Evolutionary conservation across 768 basidiomycete species (phyloP).

Genomic region (Hygrophorus pudorinus): DNA sequence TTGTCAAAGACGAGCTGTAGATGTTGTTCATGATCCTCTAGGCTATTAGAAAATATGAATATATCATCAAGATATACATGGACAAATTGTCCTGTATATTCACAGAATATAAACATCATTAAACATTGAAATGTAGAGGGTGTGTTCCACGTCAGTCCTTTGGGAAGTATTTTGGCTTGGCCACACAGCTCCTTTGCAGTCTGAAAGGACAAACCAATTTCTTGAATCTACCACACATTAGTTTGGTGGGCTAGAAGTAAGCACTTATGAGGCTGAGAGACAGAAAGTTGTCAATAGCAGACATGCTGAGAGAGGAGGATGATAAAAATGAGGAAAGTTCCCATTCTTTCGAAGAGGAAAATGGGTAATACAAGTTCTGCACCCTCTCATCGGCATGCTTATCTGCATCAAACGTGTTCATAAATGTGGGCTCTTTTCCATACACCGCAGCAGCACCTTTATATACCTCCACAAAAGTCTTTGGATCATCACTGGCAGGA

Average conservation of each 20-base stretch:
- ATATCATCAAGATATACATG: too few relatives aligned
- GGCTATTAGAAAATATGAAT: too few relatives aligned
- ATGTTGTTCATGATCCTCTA: too few relatives aligned
- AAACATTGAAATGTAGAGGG: too few relatives aligned
- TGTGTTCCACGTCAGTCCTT: slow-evolving; percentile 13
- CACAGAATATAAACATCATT: too few relatives aligned
- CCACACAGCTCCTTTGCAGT: slow-evolving; percentile 13
- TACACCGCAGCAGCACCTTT: slow-evolving; percentile 5
- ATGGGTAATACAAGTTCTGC: slow-evolving; percentile 22
- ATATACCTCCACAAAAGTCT: slow-evolving; percentile 3
- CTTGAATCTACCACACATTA: too few relatives aligned
- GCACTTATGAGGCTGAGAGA: slow-evolving; percentile 17
- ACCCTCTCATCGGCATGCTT: slow-evolving; percentile 9
- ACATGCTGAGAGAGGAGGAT: slow-evolving; percentile 19
- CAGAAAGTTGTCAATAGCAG: slow-evolving; percentile 18
- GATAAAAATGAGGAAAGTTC: slow-evolving; percentile 20
- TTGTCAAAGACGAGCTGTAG: too few relatives aligned
- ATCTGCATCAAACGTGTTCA: slow-evolving; percentile 19
- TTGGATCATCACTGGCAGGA: not conserved
- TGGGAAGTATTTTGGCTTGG: slow-evolving; percentile 12
- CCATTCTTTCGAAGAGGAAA: slow-evolving; percentile 21
- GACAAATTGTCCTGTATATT: too few relatives aligned
- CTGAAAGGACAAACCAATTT: too few relatives aligned
- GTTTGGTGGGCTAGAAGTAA: not conserved
- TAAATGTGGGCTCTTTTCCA: slow-evolving; percentile 14